These are phyloP conservation scores for Penicillium hordei DNA, from an alignment of 2,329 filamentous ascomycete species.

Conservation along the genomic window DNA sequence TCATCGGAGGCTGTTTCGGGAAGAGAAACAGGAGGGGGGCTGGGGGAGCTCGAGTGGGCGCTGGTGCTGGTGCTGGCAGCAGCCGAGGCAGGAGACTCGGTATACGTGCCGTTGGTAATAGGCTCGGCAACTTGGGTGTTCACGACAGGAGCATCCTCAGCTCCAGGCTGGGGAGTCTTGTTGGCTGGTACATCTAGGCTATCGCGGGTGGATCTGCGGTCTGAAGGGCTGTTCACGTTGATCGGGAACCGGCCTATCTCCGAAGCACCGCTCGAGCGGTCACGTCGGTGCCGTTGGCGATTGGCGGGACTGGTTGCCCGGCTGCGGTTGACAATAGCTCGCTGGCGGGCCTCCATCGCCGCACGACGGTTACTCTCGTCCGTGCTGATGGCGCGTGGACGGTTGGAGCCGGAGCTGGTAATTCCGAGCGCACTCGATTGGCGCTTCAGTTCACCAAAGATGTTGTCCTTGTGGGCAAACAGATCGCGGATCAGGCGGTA, in stretches of 20 bases:
- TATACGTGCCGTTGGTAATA: conserved; percentile 45
- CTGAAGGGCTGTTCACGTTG: conserved; percentile 62
- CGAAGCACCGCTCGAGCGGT: conserved; percentile 68
- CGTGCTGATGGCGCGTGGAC: conserved; percentile 84
- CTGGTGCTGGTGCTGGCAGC: conserved; percentile 23
- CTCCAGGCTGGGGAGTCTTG: conserved; percentile 46
- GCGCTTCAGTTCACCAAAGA: conserved; percentile 95
- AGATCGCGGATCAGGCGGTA: conserved; percentile 89
- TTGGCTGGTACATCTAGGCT: conserved; percentile 80
- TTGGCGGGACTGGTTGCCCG: conserved; percentile 69
- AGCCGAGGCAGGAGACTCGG: conserved; percentile 30
- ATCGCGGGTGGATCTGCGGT: conserved; percentile 53
- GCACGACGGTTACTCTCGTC: conserved; percentile 94
- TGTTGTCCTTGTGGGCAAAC: conserved; percentile 88
- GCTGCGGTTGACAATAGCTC: conserved; percentile 70
- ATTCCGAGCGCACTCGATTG: conserved; percentile 43
- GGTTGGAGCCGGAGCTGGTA: conserved; percentile 55
- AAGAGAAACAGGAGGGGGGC: conserved; percentile 33
- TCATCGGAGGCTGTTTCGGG: conserved; percentile 32
- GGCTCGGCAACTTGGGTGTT: conserved; percentile 31
- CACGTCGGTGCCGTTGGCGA: conserved; percentile 65
- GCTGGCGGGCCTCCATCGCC: conserved; percentile 89
- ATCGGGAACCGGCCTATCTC: conserved; percentile 87
- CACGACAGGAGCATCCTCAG: conserved; percentile 33
- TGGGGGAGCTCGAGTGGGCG: conserved; percentile 29